Conservation (phyloP, 306 rosid species). For the Malus sieversii region DNA sequence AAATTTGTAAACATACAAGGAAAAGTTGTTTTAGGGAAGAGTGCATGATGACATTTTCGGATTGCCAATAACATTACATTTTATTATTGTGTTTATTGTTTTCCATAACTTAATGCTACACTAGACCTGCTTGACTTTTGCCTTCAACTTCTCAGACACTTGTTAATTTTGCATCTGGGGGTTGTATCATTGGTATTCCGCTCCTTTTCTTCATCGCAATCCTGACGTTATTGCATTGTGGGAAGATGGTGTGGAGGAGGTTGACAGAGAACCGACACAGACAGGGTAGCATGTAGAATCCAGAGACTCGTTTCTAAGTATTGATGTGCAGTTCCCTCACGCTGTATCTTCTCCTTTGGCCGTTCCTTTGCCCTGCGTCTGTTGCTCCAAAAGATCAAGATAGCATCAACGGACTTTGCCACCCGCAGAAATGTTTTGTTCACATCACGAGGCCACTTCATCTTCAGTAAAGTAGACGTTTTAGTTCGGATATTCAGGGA, state of each 20-base stretch:
- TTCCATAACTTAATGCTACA: not conserved
- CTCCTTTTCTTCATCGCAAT: conserved; percentile 51
- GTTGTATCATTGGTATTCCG: conserved; percentile 72
- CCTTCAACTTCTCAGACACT: conserved; percentile 56
- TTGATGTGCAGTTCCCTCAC: not conserved
- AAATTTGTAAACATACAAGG: too few relatives aligned
- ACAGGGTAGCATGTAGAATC: conserved; percentile 22
- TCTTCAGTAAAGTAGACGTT: not conserved
- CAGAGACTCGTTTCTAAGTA: conserved; percentile 2
- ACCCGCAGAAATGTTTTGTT: not conserved
- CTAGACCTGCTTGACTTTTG: not conserved
- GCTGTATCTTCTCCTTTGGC: not conserved
- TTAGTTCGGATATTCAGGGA: not conserved
- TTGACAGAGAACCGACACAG: conserved; percentile 49
- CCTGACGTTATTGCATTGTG: conserved; percentile 59
- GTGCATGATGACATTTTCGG: too few relatives aligned
- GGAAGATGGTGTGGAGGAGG: conserved; percentile 84
- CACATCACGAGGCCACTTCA: not conserved
- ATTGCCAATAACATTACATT: too few relatives aligned
- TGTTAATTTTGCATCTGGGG: conserved; percentile 79
- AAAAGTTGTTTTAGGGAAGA: too few relatives aligned
- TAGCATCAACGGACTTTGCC: not conserved
- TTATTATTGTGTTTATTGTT: not conserved
- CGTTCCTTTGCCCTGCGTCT: not conserved
- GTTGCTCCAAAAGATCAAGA: not conserved